A percentile compares a stretch with the other conserved stretches of the same genome.
Conservation (phyloP, 2,329 filamentous ascomycete species). For the Fusarium tuaranense region DNA sequence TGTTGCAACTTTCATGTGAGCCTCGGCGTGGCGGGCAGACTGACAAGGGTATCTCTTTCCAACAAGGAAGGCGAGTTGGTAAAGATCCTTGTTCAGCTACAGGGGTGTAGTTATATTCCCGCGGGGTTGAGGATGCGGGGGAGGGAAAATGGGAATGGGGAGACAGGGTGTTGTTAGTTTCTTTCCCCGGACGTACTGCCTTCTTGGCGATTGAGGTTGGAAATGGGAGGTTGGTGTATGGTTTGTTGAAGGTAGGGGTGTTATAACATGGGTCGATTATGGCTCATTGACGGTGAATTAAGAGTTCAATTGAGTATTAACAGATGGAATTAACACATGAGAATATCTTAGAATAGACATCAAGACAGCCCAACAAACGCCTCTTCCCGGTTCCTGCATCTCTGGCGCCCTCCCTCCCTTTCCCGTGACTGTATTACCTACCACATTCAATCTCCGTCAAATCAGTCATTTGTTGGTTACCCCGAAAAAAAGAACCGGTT, state of each 20-base stretch:
- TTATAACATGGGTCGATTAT: background rate
- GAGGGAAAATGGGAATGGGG: slow-evolving; percentile 26
- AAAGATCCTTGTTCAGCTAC: slow-evolving; percentile 19
- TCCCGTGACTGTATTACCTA: background rate
- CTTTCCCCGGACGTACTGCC: slow-evolving; percentile 28
- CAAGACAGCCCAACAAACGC: background rate
- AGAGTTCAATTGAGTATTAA: background rate
- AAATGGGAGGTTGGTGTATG: slow-evolving; percentile 9
- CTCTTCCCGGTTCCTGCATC: slow-evolving; percentile 30
- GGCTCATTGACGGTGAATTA: background rate
- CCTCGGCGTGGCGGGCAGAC: slow-evolving; percentile 40
- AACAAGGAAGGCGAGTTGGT: slow-evolving; percentile 36
- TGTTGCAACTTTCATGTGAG: slow-evolving; percentile 28
- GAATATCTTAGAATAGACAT: background rate
- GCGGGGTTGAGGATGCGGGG: slow-evolving; percentile 35
- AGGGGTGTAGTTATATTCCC: slow-evolving; percentile 16
- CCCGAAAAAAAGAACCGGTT: slow-evolving; percentile 14
- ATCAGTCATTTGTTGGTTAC: slow-evolving; percentile 12
- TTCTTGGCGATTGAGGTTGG: background rate
- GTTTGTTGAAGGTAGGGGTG: background rate
- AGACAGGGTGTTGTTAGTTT: background rate
- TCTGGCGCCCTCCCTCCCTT: slow-evolving; percentile 8
- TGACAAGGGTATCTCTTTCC: slow-evolving; percentile 16
- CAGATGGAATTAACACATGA: background rate
- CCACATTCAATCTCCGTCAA: background rate